phyloP scores from a whole-genome alignment of 1,284 basidiomycete species.

The Pseudozyma sp. region DNA sequence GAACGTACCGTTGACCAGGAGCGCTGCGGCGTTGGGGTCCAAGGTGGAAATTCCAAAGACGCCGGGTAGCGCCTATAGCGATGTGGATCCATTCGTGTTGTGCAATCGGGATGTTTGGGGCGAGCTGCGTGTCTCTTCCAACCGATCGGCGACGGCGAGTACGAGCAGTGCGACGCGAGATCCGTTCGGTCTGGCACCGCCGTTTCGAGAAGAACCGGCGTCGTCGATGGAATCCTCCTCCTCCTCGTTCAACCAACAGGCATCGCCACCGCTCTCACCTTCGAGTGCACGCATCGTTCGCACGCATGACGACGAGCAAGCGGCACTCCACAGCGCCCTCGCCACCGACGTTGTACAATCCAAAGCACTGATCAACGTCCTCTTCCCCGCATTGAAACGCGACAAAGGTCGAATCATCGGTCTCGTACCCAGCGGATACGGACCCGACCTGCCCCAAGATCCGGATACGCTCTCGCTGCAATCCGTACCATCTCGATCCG shows the following conservation, averaged over 20 bases:
- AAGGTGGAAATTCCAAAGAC: conserved; percentile 22
- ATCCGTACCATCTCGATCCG: conserved; percentile 13
- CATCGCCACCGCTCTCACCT: conserved; percentile 45
- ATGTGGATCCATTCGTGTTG: conserved; percentile 38
- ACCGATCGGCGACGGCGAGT: background rate
- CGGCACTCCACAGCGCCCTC: conserved; percentile 39
- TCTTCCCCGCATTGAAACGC: conserved; percentile 48
- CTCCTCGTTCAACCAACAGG: conserved; percentile 23
- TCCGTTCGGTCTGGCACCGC: conserved; percentile 35
- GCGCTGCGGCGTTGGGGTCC: conserved; percentile 8
- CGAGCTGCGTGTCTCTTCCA: conserved; percentile 14
- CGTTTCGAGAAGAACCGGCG: conserved; percentile 23
- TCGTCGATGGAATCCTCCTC: conserved; percentile 32
- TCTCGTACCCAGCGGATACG: conserved; percentile 42
- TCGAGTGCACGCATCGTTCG: conserved; percentile 22
- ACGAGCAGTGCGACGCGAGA: conserved; percentile 9
- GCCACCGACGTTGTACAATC: conserved; percentile 48
- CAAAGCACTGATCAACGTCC: conserved; percentile 43
- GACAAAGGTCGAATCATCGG: conserved; percentile 48
- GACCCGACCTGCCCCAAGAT: conserved; percentile 35
- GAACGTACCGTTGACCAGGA: conserved; percentile 32
- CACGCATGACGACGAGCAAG: conserved; percentile 41
- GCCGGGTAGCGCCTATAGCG: conserved; percentile 32
- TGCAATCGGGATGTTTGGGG: conserved; percentile 37
- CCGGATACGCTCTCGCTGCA: conserved; percentile 41